A percentile compares a stretch with the other conserved stretches of the same genome.
Evolutionary conservation across 352 stramenopile species (phyloP).

Genomic region (Phytophthora pluvialis): DNA sequence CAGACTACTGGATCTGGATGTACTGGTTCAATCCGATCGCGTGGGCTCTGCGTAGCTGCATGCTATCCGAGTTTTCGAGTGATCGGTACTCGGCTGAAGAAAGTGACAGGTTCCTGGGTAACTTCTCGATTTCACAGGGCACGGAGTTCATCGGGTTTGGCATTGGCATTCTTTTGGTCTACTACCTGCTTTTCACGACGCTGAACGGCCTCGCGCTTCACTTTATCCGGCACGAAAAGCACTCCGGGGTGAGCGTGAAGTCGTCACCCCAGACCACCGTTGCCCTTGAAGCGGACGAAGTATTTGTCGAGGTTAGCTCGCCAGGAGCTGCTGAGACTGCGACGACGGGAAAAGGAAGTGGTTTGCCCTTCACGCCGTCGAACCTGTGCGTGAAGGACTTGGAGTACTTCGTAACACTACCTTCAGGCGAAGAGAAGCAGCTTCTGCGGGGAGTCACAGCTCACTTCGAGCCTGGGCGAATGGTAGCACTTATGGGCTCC

Average conservation of each 20-base stretch:
- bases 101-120: slow-evolving; percentile 31
- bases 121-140: slow-evolving; percentile 50
- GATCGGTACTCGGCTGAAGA: slow-evolving; percentile 38
- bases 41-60: slow-evolving; percentile 61
- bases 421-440: slow-evolving; percentile 58
- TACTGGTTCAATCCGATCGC: slow-evolving; percentile 76
- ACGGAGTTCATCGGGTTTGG: slow-evolving; percentile 56
- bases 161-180: slow-evolving; percentile 38
- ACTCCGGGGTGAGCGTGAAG: slow-evolving; percentile 48
- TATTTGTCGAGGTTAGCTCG: slow-evolving; percentile 43
- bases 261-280: slow-evolving; percentile 33
- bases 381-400: slow-evolving; percentile 60
- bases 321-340: slow-evolving; percentile 12
- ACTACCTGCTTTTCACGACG: slow-evolving; percentile 57
- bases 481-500: slow-evolving; percentile 79
- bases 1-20: slow-evolving; percentile 82
- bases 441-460: slow-evolving; percentile 52
- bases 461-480: slow-evolving; percentile 60
- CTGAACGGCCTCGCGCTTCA: slow-evolving; percentile 53
- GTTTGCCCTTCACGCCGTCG: slow-evolving; percentile 48
- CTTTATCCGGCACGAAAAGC: slow-evolving; percentile 54
- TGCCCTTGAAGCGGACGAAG: slow-evolving; percentile 26
- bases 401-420: slow-evolving; percentile 68
- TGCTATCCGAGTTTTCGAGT: slow-evolving; percentile 68
- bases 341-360: slow-evolving; percentile 22